Evolutionary conservation across 768 basidiomycete genomes (phyloP), one percentile per base, ranked within the genome.

Genomic region (Lactarius hengduanensis): DNA sequence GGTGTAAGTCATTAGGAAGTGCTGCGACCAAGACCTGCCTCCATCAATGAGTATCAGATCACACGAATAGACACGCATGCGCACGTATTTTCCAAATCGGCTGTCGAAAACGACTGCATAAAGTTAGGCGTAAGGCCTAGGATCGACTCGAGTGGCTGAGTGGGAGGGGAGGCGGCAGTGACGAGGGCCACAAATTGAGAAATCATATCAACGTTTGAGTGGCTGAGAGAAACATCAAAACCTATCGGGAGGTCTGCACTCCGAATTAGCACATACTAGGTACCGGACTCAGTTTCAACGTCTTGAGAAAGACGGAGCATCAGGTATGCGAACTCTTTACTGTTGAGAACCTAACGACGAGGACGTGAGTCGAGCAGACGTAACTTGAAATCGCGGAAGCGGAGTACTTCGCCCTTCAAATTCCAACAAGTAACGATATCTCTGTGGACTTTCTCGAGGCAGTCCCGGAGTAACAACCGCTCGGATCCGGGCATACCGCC

Each of bases 301-400:
- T 57, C 56, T 57, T 57, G 56, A 22, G 34, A 11, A 57, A 57
- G 56, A n/a, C 34, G 34, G 13, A 30, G 32, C 56, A 57, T 57
- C 30, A 57, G 5, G 4, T 20, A 32, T 13, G 1, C 34, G 32
- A 57, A 57, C 10, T 57, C 20, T 11, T 57, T n/a, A 16, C 56
- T 57, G 32, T 20, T 3, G 56, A 57, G 32, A 4, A 57, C 34
- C 56, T 57, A 57, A 22, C 9, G 10, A 57, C 11, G 30, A 34
- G 16, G n/a, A 57, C 4, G 11, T 47, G 1, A 47, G 47, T 22
- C 10, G 4, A 47, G 10, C 47, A 47, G n/a, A 11, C 20, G 34
- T 57, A 20, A 20, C n/a, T n/a, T 36, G 2, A 10, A 34, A 22
- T 22, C 47, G 10, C 10, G 20, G n/a, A 22, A 47, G n/a, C n/a